A percentile compares a stretch with the other conserved stretches of the same genome.
phyloP scores from a whole-genome alignment of 1,139 yeast genomes.

The Saccharomyces hybrid region DNA sequence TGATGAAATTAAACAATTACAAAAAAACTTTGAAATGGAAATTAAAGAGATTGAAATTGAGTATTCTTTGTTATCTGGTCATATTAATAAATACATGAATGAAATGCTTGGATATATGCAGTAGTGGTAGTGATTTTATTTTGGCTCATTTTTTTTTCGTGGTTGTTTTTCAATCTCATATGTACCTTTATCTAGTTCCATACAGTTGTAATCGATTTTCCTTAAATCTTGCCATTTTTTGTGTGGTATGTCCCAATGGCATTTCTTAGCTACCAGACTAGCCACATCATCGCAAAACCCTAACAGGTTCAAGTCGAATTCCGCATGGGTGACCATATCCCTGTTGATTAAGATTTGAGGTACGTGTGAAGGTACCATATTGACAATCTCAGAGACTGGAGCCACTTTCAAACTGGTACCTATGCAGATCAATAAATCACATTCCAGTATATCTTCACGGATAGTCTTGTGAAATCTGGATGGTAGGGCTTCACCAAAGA shows the following conservation, averaged over 20 bases:
- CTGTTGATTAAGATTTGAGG: conserved; percentile 82
- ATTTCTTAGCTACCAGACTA: conserved; percentile 48
- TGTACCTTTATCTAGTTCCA: conserved; percentile 26
- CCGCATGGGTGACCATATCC: conserved; percentile 67
- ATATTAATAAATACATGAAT: conserved; percentile 27
- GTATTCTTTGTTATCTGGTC: conserved; percentile 23
- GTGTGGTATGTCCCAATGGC: conserved; percentile 68
- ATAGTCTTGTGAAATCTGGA: conserved; percentile 58
- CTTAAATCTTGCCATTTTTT: conserved; percentile 31
- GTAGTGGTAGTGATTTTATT: background rate
- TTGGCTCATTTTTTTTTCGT: background rate
- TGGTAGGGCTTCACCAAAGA: conserved; percentile 86
- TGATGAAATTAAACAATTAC: conserved; percentile 15
- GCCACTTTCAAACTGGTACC: conserved; percentile 94
- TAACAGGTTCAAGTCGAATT: conserved; percentile 71
- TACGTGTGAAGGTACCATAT: conserved; percentile 54
- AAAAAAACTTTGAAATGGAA: conserved; percentile 19
- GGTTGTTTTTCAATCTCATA: conserved; percentile 10
- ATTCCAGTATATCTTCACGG: conserved; percentile 48
- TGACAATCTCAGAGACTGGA: conserved; percentile 88
- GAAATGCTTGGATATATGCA: conserved; percentile 17
- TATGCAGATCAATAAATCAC: conserved; percentile 78
- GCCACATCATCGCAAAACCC: conserved; percentile 90
- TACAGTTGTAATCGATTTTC: conserved; percentile 15
- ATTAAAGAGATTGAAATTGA: conserved; percentile 24